These are phyloP conservation scores for Afroboletus lepidellus DNA, from an alignment of 1,284 basidiomycete genomes.

Conservation along the genomic window DNA sequence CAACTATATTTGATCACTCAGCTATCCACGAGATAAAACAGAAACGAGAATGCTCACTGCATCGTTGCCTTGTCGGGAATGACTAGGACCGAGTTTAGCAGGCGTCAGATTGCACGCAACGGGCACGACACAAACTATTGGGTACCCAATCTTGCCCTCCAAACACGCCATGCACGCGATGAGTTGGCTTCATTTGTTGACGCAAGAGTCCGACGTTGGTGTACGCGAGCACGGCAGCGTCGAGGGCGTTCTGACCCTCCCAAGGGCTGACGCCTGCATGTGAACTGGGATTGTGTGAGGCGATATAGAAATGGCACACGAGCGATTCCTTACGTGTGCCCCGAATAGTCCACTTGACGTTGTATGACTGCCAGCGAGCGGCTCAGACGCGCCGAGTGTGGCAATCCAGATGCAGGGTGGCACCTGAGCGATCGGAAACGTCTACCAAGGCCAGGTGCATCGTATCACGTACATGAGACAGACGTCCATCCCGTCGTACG, in stretches of 20 bases:
- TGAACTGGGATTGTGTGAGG: slow-evolving; percentile 40
- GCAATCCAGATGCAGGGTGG: slow-evolving; percentile 59
- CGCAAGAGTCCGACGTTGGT: slow-evolving; percentile 67
- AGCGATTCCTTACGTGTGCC: slow-evolving; percentile 49
- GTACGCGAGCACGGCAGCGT: slow-evolving; percentile 75
- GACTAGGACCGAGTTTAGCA: slow-evolving; percentile 42
- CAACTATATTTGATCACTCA: slow-evolving; percentile 39
- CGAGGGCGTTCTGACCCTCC: slow-evolving; percentile 75
- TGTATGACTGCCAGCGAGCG: slow-evolving; percentile 53
- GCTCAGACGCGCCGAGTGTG: slow-evolving; percentile 48
- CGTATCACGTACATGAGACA: slow-evolving; percentile 63
- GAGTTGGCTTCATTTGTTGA: slow-evolving; percentile 65
- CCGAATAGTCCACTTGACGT: slow-evolving; percentile 51
- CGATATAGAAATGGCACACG: neutral
- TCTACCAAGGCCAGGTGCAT: no score
- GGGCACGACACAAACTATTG: slow-evolving; percentile 42
- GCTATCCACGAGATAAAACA: neutral
- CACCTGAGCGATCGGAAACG: slow-evolving; percentile 40
- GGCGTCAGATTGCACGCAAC: neutral
- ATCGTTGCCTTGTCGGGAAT: slow-evolving; percentile 77
- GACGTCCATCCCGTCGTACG: slow-evolving; percentile 64
- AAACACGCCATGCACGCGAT: slow-evolving; percentile 68
- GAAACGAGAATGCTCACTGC: slow-evolving; percentile 37
- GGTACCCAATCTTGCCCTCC: slow-evolving; percentile 60
- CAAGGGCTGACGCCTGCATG: slow-evolving; percentile 71